phyloP scores from a whole-genome alignment of 768 basidiomycete species.

The Neoboletus magnificus region DNA sequence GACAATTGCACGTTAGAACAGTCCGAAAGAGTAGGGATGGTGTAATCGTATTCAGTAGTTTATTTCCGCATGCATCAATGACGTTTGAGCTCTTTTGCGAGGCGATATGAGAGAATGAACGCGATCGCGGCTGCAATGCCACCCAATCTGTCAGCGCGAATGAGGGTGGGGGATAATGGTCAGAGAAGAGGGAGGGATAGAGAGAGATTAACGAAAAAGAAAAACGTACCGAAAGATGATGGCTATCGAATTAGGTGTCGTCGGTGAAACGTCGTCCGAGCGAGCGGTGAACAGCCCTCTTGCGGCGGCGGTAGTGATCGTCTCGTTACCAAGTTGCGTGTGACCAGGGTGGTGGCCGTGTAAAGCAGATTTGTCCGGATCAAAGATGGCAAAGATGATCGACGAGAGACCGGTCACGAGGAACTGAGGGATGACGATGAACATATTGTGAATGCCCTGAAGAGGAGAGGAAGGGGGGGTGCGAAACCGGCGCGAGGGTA shows the following conservation, averaged over 20 bases:
- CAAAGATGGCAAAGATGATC: conserved; percentile 82
- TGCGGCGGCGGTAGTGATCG: neutral
- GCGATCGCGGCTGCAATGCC: conserved; percentile 54
- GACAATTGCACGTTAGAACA: neutral
- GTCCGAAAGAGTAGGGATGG: neutral
- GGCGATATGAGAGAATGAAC: conserved; percentile 50
- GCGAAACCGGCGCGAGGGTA: neutral
- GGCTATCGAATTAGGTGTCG: conserved; percentile 64
- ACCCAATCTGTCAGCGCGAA: conserved; percentile 47
- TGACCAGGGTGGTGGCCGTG: conserved; percentile 33
- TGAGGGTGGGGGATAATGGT: too few species aligned
- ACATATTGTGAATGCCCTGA: conserved; percentile 96
- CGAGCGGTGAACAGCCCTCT: conserved; percentile 10
- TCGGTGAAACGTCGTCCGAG: conserved; percentile 4
- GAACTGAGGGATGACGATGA: conserved; percentile 92
- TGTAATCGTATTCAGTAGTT: neutral
- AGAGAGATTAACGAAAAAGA: too few species aligned
- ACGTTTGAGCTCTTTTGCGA: conserved; percentile 57
- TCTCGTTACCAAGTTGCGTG: conserved; percentile 6
- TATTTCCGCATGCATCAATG: neutral
- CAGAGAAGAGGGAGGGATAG: neutral
- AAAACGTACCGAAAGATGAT: conserved; percentile 65
- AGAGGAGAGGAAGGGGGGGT: too few species aligned
- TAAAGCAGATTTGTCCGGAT: conserved; percentile 51
- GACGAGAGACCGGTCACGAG: conserved; percentile 84